phyloP scores from a whole-genome alignment of 2,329 filamentous ascomycete genomes.

The Thermothelomyces thermophilus region DNA sequence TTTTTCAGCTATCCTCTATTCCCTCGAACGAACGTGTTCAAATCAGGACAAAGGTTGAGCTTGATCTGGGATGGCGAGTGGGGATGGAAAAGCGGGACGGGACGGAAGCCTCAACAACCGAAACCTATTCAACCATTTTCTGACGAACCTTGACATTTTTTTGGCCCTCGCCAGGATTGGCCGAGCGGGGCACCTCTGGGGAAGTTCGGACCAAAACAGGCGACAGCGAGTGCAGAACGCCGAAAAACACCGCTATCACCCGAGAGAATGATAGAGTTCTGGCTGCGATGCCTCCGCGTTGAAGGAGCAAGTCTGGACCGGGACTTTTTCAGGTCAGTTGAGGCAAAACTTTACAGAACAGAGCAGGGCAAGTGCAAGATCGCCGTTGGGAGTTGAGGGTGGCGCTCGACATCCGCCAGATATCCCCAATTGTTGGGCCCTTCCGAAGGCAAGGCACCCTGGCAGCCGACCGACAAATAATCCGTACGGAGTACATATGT shows the following conservation, averaged over 20 bases:
- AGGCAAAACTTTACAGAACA: no score
- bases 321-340: neutral
- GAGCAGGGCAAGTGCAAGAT: no score
- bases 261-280: neutral
- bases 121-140: conserved; percentile 23
- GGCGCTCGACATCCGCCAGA: neutral
- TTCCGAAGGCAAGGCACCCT: conserved; percentile 10
- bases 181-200: conserved; percentile 16
- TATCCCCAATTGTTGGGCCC: conserved; percentile 25
- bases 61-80: neutral
- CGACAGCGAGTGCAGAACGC: neutral
- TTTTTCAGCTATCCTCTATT: no score
- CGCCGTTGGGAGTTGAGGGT: conserved; percentile 1
- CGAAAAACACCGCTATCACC: neutral
- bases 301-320: no score
- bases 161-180: conserved; percentile 12
- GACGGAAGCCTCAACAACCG: conserved; percentile 22
- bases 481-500: no score
- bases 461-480: conserved; percentile 15
- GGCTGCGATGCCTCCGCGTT: no score
- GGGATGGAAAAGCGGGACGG: conserved; percentile 5
- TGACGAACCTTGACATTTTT: neutral
- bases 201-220: neutral
- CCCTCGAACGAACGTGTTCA: no score
- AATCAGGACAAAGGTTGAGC: neutral